Base-by-base conservation (phyloP, 139 green algal genomes). In the Desmodesmus armatus region DNA sequence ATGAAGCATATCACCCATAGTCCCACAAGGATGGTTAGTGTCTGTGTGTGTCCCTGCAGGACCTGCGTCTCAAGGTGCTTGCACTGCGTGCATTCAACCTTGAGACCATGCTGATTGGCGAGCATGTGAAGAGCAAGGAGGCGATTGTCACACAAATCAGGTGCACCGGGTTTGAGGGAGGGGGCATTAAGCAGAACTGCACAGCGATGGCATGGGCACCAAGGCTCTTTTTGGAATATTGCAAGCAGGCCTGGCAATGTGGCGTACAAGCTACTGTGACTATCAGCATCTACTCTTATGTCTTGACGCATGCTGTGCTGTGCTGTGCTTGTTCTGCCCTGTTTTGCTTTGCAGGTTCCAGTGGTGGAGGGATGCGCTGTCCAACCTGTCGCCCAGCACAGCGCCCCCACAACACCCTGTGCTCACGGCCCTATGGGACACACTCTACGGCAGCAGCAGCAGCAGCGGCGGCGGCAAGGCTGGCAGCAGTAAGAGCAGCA, bases 281-380 rank as follows among this genome's bases (percentile, higher is more conserved):
- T n/a, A n/a, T n/a, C n/a, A n/a, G n/a, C n/a, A n/a, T n/a, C n/a
- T n/a, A n/a, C n/a, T n/a, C n/a, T n/a, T n/a, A n/a, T n/a, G n/a
- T n/a, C n/a, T n/a, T n/a, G n/a, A n/a, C n/a, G n/a, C n/a, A n/a
- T n/a, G n/a, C n/a, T n/a, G n/a, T n/a, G n/a, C n/a, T n/a, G n/a
- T n/a, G n/a, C n/a, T n/a, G n/a, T n/a, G n/a, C n/a, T n/a, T n/a
- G n/a, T n/a, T n/a, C n/a, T n/a, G n/a, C n/a, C n/a, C n/a, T 76
- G 37, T 1, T 51, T 63, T 58, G 3, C 62, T 58, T 25, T 55
- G 6, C 78, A 85, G 94, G 19, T 96, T 93, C 78, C 93, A 98
- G 72, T 98, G 95, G 95, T 98, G 95, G 95, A 76, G 90, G 0
- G 94, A 98, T 33, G 93, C 92, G 0, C 58, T 98, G 5, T 88